These are phyloP conservation scores for Coemansia sp. DNA, from an alignment of 192 early-diverging fungal species.

Conservation along the genomic window DNA sequence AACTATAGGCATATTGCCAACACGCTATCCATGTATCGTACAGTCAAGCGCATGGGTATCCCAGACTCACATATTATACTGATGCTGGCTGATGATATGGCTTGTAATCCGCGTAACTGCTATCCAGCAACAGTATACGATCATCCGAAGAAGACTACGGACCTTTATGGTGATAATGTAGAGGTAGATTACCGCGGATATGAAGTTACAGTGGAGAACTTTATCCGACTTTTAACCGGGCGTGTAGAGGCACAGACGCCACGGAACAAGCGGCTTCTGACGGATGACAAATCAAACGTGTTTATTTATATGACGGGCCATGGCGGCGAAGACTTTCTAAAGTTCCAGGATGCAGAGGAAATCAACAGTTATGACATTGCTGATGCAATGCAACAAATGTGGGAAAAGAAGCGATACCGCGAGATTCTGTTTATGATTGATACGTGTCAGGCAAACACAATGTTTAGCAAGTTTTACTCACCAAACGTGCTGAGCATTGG, in stretches of 20 bases:
- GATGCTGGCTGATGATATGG: constrained; percentile 99
- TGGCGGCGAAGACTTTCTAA: constrained; percentile 97
- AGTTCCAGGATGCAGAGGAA: constrained; percentile 99
- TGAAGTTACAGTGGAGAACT: constrained; percentile 98
- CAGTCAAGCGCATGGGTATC: constrained; percentile 95
- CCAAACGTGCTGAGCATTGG: constrained; percentile 93
- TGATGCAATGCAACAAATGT: constrained; percentile 97
- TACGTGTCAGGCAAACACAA: constrained; percentile 97
- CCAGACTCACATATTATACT: constrained; percentile 98
- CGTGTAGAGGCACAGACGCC: constrained; percentile 85
- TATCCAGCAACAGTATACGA: constrained; percentile 93
- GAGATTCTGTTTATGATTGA: constrained; percentile 99
- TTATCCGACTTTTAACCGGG: constrained; percentile 89
- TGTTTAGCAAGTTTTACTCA: constrained; percentile 91
- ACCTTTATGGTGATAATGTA: constrained; percentile 95
- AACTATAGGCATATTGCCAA: constrained; percentile 99
- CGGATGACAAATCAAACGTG: constrained; percentile 95
- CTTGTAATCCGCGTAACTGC: constrained; percentile 93
- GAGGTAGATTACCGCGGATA: constrained; percentile 99
- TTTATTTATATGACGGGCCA: constrained; percentile 99
- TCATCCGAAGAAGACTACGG: constrained; percentile 74
- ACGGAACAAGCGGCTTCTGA: constrained; percentile 88
- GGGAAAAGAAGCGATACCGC: constrained; percentile 92
- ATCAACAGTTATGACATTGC: constrained; percentile 93
- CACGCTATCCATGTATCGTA: constrained; percentile 97